A percentile compares a stretch with the other conserved stretches of the same genome.
Conservation (phyloP, 2,329 filamentous ascomycete species). For the Colletotrichum chlorophyti region DNA sequence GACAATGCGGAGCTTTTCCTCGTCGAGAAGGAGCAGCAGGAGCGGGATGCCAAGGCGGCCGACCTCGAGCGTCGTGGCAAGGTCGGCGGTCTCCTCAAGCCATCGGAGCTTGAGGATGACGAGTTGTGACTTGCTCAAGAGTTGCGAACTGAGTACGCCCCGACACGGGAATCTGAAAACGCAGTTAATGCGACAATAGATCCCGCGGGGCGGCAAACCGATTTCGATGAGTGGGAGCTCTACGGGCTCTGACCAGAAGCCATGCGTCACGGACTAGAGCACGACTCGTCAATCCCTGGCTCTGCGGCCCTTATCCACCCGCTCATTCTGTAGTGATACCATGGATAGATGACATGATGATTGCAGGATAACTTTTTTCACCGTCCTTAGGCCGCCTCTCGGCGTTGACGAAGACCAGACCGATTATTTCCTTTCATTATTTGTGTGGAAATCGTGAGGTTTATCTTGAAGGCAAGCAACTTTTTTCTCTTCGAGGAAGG, state of each 20-base stretch:
- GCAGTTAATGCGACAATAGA: conserved; percentile 31
- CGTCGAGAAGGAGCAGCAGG: conserved; percentile 93
- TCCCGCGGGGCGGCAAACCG: conserved; percentile 37
- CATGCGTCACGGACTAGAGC: conserved; percentile 25
- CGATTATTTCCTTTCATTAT: conserved; percentile 27
- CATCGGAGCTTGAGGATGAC: conserved; percentile 93
- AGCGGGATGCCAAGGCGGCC: conserved; percentile 82
- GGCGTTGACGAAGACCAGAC: conserved; percentile 18
- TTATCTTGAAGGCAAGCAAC: neutral
- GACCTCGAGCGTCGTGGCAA: conserved; percentile 94
- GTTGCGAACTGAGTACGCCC: conserved; percentile 66
- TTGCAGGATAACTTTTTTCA: conserved; percentile 29
- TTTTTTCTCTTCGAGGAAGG: neutral
- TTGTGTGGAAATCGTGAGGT: conserved; percentile 23
- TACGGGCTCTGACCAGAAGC: conserved; percentile 60
- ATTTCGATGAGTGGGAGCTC: conserved; percentile 69
- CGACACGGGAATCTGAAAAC: conserved; percentile 41
- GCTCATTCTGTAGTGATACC: conserved; percentile 30
- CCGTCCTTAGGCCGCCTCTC: conserved; percentile 12
- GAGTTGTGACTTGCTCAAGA: conserved; percentile 85
- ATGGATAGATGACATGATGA: conserved; percentile 30
- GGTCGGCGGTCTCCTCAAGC: conserved; percentile 94
- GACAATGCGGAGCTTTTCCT: conserved; percentile 94
- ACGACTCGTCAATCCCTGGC: conserved; percentile 27
- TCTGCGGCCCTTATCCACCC: conserved; percentile 25